Percentiles rank a stretch among this genome's conserved stretches.
These are phyloP conservation scores for Apiospora phragmitis DNA, from an alignment of 2,329 filamentous ascomycete species.

Conservation along the genomic window DNA sequence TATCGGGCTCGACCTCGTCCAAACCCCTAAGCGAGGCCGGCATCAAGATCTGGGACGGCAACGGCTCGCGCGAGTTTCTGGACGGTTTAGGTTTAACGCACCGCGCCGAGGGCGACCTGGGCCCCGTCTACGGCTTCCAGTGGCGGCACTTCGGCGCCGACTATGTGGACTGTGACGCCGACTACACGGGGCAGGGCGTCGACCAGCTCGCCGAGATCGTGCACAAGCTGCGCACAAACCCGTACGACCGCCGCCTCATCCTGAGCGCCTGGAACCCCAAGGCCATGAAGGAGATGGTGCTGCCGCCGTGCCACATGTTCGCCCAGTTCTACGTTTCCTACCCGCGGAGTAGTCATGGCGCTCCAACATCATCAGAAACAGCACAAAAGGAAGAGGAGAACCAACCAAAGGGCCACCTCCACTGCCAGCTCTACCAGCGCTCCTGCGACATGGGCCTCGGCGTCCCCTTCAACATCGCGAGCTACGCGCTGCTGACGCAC, in stretches of 20 bases:
- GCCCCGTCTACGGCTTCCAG: constrained; percentile 97
- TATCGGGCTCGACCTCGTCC: constrained; percentile 81
- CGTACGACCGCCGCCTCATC: constrained; percentile 88
- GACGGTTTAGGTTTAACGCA: constrained; percentile 75
- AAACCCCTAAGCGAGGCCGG: constrained; percentile 73
- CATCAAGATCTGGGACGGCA: constrained; percentile 98
- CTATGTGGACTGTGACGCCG: constrained; percentile 75
- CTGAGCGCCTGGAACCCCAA: constrained; percentile 90
- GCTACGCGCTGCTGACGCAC: constrained; percentile 89
- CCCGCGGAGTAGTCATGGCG: constrained; percentile 39
- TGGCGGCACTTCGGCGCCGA: constrained; percentile 97
- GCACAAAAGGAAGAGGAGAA: constrained; percentile 15
- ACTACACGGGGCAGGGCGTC: constrained; percentile 86
- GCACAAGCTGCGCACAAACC: constrained; percentile 77
- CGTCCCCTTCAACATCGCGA: constrained; percentile 97
- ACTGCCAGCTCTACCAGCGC: constrained; percentile 90
- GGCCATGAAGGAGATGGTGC: constrained; percentile 83
- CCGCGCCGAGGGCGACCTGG: constrained; percentile 84
- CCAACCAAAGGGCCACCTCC: constrained; percentile 64
- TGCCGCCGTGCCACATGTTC: constrained; percentile 97
- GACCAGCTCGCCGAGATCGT: constrained; percentile 94
- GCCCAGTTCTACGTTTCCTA: constrained; percentile 92
- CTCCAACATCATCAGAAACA: constrained; percentile 26
- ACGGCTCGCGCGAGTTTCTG: constrained; percentile 86
- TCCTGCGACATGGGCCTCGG: constrained; percentile 97